A percentile compares a stretch with the other conserved stretches of the same genome.
phyloP scores from a whole-genome alignment of 345 rosid species.

The Eucalyptus brandiana region DNA sequence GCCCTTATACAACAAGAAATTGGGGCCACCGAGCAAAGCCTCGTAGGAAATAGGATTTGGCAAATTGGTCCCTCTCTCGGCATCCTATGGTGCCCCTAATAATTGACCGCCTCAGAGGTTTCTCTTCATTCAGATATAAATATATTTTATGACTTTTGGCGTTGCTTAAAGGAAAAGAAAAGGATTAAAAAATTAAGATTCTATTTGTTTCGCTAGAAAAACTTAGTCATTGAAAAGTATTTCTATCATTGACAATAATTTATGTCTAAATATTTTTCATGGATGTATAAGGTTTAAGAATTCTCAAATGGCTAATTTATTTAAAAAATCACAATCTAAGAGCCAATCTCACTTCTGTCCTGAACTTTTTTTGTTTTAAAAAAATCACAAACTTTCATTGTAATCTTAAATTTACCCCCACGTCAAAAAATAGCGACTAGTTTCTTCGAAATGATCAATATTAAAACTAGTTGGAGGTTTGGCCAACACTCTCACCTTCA shows the following conservation, averaged over 20 bases:
- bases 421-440: accelerated
- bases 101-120: neutral
- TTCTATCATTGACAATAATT: too few relatives aligned
- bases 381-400: neutral
- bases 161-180: neutral
- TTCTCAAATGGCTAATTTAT: neutral
- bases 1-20: neutral
- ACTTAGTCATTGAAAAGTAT: too few relatives aligned
- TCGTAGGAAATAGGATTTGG: neutral
- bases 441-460: neutral
- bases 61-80: neutral
- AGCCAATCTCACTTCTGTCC: accelerated
- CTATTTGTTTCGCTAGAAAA: too few relatives aligned
- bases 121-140: neutral
- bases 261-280: too few relatives aligned
- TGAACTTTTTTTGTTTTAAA: too few relatives aligned
- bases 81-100: neutral
- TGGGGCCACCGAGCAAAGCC: neutral
- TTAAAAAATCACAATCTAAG: neutral
- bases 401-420: neutral
- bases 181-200: neutral
- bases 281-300: neutral
- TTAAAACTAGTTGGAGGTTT: neutral
- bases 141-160: neutral
- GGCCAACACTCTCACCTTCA: neutral